Base-by-base conservation (phyloP, 2,329 filamentous ascomycete species). In the Coccinonectria pachysandricola region DNA sequence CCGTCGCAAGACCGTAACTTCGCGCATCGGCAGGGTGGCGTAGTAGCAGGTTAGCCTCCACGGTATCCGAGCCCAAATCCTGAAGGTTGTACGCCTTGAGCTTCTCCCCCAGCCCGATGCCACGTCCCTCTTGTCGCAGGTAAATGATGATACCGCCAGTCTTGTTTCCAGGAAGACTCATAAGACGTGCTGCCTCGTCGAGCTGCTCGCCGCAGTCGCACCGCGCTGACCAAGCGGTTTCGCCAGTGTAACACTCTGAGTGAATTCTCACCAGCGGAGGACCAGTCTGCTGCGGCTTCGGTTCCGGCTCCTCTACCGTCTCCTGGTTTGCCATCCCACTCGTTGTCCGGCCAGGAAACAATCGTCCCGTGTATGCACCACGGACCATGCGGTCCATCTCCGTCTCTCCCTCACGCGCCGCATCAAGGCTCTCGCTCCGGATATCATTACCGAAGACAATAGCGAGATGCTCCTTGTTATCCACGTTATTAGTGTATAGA, bases 171-270 rank as follows among this genome's bases (percentile, higher is more conserved):
- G 75, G 77, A 15, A 86, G 62, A 10, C 81, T 79, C 91, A 98
- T 98, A 2, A 98, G 62, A 14, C 91, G 72, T 2, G 88, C 91
- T 2, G 91, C 91, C 60, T 98, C 91, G 53, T 98, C 91, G 3
- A 98, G 69, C 54, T 98, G 91, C 59, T 98, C 91, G 30, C 91
- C 91, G 53, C 91, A 98, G 59, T 98, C 91, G 60, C 91, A 98
- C 15, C 91, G 77, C 18, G 91, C 88, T 6, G 87, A 95, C 91
- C 91, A 96, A 1, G 92, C 91, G 1, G 91, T 98, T 64, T 98
- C 91, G 32, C 91, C 91, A 0, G 91, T 98, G 56, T 98, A 98
- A 60, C 91, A 98, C 57, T 98, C 91, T 3, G 84, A 93, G 55
- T 98, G 91, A 49, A 98, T 98, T 31, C 91, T 73, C 23, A 98